A percentile compares a stretch with the other conserved stretches of the same genome.
Evolutionary conservation across 805 yeast genomes (phyloP).

Genomic region (Nakazawaea ambrosiae): DNA sequence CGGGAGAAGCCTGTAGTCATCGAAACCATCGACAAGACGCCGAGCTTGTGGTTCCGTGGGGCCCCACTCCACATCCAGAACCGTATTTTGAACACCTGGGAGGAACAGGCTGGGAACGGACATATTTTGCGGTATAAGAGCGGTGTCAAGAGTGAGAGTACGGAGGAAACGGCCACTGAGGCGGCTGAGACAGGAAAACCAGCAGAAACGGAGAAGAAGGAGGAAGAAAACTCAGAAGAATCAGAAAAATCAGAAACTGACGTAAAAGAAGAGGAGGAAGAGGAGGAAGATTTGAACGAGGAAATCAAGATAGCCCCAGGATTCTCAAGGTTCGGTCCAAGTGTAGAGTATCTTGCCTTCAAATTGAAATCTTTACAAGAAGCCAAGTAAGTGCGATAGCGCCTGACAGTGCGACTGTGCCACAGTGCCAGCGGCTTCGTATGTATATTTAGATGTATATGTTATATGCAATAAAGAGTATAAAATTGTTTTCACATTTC

Average conservation of each 20-base stretch:
- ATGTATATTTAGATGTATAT: too few relatives aligned
- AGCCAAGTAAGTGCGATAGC: too few relatives aligned
- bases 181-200: neutral
- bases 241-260: neutral
- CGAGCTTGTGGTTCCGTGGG: slow-evolving; percentile 60
- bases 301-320: slow-evolving; percentile 13
- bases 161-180: neutral
- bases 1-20: neutral
- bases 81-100: slow-evolving; percentile 25
- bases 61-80: slow-evolving; percentile 47
- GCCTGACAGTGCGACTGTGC: too few relatives aligned
- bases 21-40: too few relatives aligned
- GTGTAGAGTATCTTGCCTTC: slow-evolving; percentile 67
- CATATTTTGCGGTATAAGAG: slow-evolving; percentile 5
- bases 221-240: neutral
- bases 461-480: too few relatives aligned
- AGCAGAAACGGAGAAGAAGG: neutral
- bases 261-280: slow-evolving; percentile 11
- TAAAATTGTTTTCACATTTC: too few relatives aligned
- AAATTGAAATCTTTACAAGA: slow-evolving; percentile 19
- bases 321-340: slow-evolving; percentile 56
- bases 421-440: too few relatives aligned
- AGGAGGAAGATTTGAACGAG: neutral
- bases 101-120: neutral
- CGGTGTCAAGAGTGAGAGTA: neutral